Evolutionary conservation across 2,329 filamentous ascomycete species (phyloP), one percentile per base, ranked within the genome.

Genomic region (Colletotrichum lentis): DNA sequence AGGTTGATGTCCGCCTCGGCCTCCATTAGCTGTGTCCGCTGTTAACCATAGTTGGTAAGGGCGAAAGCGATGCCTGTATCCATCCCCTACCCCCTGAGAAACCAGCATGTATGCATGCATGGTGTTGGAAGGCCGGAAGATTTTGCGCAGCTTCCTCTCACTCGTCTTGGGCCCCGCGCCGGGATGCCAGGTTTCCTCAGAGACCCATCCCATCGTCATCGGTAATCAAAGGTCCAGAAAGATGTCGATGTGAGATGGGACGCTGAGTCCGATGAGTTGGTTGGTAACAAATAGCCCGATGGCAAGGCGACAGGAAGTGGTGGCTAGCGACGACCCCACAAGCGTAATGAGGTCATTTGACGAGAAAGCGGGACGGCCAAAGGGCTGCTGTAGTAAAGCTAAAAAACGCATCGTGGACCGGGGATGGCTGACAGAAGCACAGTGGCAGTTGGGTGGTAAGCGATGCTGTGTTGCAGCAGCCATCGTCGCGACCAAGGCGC

Each of bases 331-430:
- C 20, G 20, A 18, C 43, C 50, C 41, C 50, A 64, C 56, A 62
- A 68, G 44, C 22, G 62, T 68, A 68, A 68, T 68, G 65, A 68
- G 65, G 62, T 68, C 62, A 61, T 61, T 68, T 61, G 39, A 50
- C 55, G 44, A 60, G 24, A 49, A 31, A 46, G 39, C 65, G 62
- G 49, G 18, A 41, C 43, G 54, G 65, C 55, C 49, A 65, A 68
- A 46, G 5, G 14, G 24, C 22, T 46, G 63, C 57, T 41, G 31
- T 37, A 49, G 41, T 59, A 53, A 58, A 64, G 47, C 27, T 54
- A n/a, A 47, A 53, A 18, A 14, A 12, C 24, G 14, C n/a, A 7
- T 31, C 27, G 14, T 22, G 41, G 62, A 20, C 58, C 18, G 39
- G 64, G 60, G 47, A 46, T 63, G 49, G 49, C 39, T 53, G 46